Base-by-base conservation (phyloP, 176 grass and related monocot genomes). In the Zoysia japonica region DNA sequence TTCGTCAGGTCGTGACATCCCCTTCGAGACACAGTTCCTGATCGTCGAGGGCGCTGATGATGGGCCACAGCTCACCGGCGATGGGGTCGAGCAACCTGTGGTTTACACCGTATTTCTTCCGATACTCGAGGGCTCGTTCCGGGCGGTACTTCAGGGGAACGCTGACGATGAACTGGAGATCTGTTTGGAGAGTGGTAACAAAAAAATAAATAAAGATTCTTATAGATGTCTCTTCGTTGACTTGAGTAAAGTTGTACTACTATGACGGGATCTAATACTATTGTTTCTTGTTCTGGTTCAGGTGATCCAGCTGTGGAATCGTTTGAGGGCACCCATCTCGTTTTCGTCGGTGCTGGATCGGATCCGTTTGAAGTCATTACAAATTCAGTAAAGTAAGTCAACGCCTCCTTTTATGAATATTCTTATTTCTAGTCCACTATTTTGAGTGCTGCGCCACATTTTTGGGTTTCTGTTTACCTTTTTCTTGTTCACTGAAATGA, bases 331-430 rank as follows among this genome's bases (percentile, higher is more conserved):
- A 87, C 90, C 3, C 93, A 97, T 90, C 63, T 97, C 6, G 90
- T 97, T 79, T 88, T 90, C 46, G 90, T 93, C 6, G 85, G 85
- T 51, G 83, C 80, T 0, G 93, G 90, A 38, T 90, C 83, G 9
- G 90, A 93, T 82, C 90, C 93, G 14, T 97, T 90, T 43, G 90
- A 97, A 49, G 93, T 97, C 39, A 88, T 93, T 76, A 85, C 90
- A 39, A 68, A 65, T 81, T 84, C 93, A 74, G 80, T 97, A 35
- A 93, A 97, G 93, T 97, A 74, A 87, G 90, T 67, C 48, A 42
- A 70, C 75, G 35, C 4, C 44, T 55, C 70, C 75, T 45, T 15
- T 60, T 7, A 20, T 53, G 44, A 46, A 55, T 62, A 42, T 56
- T 81, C 56, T 59, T 62, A 43, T 80, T 82, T 79, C 71, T 61